phyloP scores from a whole-genome alignment of 176 grass and related monocot genomes.

The Hsuehochloa calcarea region DNA sequence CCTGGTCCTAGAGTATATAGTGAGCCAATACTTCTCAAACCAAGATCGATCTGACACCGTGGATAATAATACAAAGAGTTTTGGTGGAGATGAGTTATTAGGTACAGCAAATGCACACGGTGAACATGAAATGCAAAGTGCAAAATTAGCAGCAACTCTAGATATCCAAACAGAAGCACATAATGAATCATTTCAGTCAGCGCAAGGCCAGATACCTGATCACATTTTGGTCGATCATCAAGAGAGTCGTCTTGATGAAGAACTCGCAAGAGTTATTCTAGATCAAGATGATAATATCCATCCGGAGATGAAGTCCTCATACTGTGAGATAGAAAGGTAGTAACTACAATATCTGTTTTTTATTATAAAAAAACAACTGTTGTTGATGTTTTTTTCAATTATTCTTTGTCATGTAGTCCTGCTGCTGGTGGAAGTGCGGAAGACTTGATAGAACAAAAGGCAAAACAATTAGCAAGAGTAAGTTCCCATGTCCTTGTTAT shows the following conservation, averaged over 20 bases:
- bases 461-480: constrained; percentile 54
- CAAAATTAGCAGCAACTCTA: neutral
- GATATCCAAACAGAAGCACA: neutral
- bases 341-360: neutral
- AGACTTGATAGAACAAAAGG: constrained; percentile 25
- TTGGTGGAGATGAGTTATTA: constrained; percentile 8
- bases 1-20: constrained; percentile 39
- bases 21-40: constrained; percentile 43
- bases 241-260: constrained; percentile 16
- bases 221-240: neutral
- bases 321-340: constrained; percentile 50
- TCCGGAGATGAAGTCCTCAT: constrained; percentile 24
- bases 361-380: neutral
- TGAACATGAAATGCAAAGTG: neutral
- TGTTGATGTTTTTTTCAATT: neutral
- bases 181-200: neutral
- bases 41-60: constrained; percentile 10
- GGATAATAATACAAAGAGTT: constrained; percentile 13
- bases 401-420: constrained; percentile 29
- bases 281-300: neutral
- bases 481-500: constrained; percentile 15
- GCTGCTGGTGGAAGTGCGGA: constrained; percentile 36
- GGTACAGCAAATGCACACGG: neutral
- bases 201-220: neutral
- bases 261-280: neutral